Evolutionary conservation across 305 asterid species (phyloP).

Genomic region (Fraxinus paxiana): DNA sequence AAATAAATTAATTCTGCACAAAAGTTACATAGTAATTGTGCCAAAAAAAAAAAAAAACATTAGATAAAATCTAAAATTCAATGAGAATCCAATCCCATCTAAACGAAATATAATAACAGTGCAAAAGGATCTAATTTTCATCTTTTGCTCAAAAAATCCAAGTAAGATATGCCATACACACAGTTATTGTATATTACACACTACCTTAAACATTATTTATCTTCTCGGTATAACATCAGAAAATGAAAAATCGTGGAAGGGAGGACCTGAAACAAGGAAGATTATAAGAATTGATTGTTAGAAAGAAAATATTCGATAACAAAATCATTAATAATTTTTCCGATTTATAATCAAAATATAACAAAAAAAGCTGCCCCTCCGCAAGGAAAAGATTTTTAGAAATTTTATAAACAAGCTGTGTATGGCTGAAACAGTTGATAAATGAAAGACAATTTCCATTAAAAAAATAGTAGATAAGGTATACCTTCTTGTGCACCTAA

Average conservation of each 20-base stretch:
- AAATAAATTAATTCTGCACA: background rate
- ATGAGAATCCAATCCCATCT: background rate
- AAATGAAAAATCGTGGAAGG: constrained; percentile 66
- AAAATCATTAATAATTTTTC: background rate
- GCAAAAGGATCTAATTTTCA: background rate
- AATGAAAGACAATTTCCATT: background rate
- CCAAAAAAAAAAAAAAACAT: background rate
- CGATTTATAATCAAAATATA: background rate
- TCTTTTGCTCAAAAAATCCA: constrained; percentile 18
- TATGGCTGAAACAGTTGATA: background rate
- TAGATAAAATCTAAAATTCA: background rate
- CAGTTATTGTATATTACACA: background rate
- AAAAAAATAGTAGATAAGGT: background rate
- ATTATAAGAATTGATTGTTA: background rate
- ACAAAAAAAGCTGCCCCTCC: background rate
- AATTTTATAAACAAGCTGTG: background rate
- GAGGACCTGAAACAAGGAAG: constrained; percentile 57
- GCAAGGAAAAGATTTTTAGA: background rate
- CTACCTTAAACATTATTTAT: constrained; percentile 22
- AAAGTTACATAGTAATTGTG: background rate
- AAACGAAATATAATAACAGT: background rate
- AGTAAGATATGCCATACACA: background rate
- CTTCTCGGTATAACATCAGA: constrained; percentile 58
- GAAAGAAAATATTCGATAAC: background rate
- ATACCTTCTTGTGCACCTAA: constrained; percentile 81